Evolutionary conservation across 306 rosid species (phyloP), one percentile per base, ranked within the genome.

Genomic region (Cyamopsis tetragonoloba): DNA sequence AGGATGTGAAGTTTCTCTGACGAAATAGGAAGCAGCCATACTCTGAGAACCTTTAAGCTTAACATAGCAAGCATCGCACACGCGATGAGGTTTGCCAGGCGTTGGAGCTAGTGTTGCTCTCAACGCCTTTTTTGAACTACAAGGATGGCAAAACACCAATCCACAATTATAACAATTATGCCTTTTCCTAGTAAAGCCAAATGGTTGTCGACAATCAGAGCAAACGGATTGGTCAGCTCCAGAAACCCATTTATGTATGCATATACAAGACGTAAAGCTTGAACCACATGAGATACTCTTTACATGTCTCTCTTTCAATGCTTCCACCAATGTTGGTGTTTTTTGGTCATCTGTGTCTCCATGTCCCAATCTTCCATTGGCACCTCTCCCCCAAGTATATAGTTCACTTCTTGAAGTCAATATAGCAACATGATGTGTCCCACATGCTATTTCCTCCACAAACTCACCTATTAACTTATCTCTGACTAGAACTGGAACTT

Each of bases 101-200:
- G 92, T 90, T 13, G 97, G 95, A 75, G 99, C 99, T 81, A 95
- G 74, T 68, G 97, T 91, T 51, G 96, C 97, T 79, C 34, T 83
- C 44, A 76, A 19, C 46, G 95, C 96, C 75, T 88, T 95, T 76
- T 82, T 95, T 48, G 99, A 95, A 63, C 99, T 90, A 77, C 99
- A 95, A 68, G 87, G 87, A 82, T 95, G 96, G 55, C 99, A 95
- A 80, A 80, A 87, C 47, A 95, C 95, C 65, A 95, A 73, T 57
- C 99, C 99, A 69, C 99, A 95, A 63, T 90, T 78, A 71, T 95
- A 95, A 71, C 99, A 95, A 31, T 91, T 95, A 63, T 88, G 99
- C 78, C 97, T 81, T 85, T 90, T 95, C 74, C 87, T 79, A 32
- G 99, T 95, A 70, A 95, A 95, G 66, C 99, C 97, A 77, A 95